These are phyloP conservation scores for Coniochaeta sp. DNA, from an alignment of 2,329 filamentous ascomycete species.

Conservation along the genomic window DNA sequence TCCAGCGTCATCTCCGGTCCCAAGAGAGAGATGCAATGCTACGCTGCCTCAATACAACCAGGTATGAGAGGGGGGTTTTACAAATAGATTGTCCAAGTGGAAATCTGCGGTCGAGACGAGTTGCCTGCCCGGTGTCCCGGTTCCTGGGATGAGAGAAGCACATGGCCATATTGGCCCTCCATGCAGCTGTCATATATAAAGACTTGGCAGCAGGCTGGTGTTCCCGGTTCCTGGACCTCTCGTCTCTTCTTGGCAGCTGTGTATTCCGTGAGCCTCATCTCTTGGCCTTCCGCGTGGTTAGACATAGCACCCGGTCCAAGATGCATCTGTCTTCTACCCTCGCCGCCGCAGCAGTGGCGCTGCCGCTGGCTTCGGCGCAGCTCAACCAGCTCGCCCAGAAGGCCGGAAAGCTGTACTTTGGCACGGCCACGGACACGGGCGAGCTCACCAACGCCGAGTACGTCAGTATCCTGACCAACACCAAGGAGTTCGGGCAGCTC, in stretches of 20 bases:
- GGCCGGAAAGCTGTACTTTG: conserved; percentile 43
- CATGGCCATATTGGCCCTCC: not conserved
- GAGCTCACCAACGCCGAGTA: conserved; percentile 40
- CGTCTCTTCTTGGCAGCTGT: not conserved
- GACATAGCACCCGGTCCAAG: not conserved
- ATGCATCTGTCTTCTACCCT: not conserved
- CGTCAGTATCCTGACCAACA: conserved; percentile 35
- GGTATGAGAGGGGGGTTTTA: not conserved
- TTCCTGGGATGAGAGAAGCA: not conserved
- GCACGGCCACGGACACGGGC: conserved; percentile 45
- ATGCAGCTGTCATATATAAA: not conserved
- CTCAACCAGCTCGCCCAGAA: conserved; percentile 35
- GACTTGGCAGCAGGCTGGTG: not conserved
- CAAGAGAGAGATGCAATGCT: not conserved
- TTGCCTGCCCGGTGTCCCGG: not conserved
- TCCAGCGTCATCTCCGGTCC: not conserved
- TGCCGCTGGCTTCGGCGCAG: conserved; percentile 12
- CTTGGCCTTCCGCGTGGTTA: not conserved
- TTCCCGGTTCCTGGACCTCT: not conserved
- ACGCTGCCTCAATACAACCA: not conserved
- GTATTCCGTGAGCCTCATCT: not conserved
- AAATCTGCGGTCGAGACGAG: not conserved
- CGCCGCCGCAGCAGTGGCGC: not conserved
- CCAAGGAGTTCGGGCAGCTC: conserved; percentile 44
- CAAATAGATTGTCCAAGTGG: not conserved